Base-by-base conservation (phyloP, 352 stramenopile genomes). In the Phytophthora aleatoria region DNA sequence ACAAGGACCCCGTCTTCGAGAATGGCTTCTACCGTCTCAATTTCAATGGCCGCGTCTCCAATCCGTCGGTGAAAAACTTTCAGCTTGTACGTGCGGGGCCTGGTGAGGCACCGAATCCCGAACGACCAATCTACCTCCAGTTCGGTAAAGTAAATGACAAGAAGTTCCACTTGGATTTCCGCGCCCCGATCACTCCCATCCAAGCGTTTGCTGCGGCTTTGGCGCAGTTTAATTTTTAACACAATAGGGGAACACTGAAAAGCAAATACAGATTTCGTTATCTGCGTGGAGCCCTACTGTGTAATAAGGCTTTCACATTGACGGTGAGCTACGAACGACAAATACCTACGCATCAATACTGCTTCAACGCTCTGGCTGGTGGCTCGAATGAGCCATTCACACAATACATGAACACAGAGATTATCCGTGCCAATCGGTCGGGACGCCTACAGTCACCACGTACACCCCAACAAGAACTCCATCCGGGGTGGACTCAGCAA, bases 51-150 rank as follows among this genome's bases (percentile, higher is more conserved):
- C 76, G 85, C n/a, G 85, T 94, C 30, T 89, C 81, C 13, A 64
- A 91, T 42, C 81, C 85, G 11, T 89, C 77, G 9, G 77, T 94
- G 36, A 94, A 94, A 60, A 94, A 94, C 67, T 94, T 94, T 54
- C 85, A 94, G 56, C 71, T 94, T 15, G 66, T 90, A 11, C 59
- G 51, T 3, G 56, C 36, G 9, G 56, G 39, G 44, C 20, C 38
- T 11, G 45, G 44, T 9, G 56, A 68, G 3, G 11, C 74, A 2
- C 61, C 48, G 5, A 65, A 56, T 2, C 12, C 36, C 10, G 52
- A 73, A 3, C 45, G 66, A 38, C 58, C 64, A 2, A 74, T 93
- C 9, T 74, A 68, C 43, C 73, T 93, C 12, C 85, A 92, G 61
- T 94, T 94, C 64, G 85, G 85, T 47, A 91, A 91, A 73, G 83